Percentiles rank a stretch among this genome's conserved stretches.
Evolutionary conservation across 495 filamentous ascomycete species (phyloP).

Genomic region (Xylona heveae): DNA sequence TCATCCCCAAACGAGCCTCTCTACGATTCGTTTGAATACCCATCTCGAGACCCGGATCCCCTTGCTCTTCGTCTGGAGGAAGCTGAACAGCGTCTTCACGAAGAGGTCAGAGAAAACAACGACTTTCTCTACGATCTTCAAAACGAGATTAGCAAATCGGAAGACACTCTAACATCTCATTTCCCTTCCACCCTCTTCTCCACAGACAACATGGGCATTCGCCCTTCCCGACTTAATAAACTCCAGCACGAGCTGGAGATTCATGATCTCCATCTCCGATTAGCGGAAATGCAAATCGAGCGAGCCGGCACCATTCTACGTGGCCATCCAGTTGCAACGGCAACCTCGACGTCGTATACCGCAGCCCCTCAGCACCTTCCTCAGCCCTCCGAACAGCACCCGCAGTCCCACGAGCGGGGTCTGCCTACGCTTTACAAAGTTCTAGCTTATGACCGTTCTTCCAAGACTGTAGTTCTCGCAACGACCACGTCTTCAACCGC

Average conservation of each 20-base stretch:
- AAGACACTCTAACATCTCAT: no score
- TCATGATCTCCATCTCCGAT: no score
- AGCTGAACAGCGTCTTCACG: constrained; percentile 5
- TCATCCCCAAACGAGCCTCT: no score
- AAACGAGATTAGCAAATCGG: background rate
- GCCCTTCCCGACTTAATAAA: no score
- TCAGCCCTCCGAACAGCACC: constrained; percentile 3
- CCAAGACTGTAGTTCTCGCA: constrained; percentile 32
- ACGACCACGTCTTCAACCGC: constrained; percentile 36
- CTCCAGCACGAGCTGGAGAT: no score
- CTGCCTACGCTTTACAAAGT: constrained; percentile 41
- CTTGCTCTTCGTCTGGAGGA: constrained; percentile 2
- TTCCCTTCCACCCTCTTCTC: no score
- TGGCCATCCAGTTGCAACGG: background rate
- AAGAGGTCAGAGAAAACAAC: constrained; percentile 4
- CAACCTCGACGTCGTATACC: constrained; percentile 5
- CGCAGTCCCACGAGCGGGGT: no score
- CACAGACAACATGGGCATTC: no score
- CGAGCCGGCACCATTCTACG: no score
- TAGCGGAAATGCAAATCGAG: no score
- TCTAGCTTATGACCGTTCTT: constrained; percentile 49
- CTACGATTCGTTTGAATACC: no score
- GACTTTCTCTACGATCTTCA: constrained; percentile 4
- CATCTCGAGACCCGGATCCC: background rate
- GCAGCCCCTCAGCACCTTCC: constrained; percentile 7